Conservation (phyloP, 139 green algal species). For the Dunaliella primolecta region DNA sequence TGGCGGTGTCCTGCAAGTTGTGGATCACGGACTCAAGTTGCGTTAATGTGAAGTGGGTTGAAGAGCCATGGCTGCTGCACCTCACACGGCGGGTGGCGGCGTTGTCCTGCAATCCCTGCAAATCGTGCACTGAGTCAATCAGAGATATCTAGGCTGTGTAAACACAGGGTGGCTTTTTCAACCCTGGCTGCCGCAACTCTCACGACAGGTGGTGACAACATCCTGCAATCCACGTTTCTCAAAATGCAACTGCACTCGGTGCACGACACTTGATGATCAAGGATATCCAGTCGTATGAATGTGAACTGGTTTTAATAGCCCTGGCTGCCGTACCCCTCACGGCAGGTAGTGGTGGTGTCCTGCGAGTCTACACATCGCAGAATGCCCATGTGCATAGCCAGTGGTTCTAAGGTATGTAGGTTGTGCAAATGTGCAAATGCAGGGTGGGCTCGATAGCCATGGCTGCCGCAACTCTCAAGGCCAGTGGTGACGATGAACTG, state of each 20-base stretch:
- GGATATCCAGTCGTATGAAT: too few relatives aligned
- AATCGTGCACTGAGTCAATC: background rate
- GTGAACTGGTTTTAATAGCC: slow-evolving; percentile 69
- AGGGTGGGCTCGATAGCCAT: slow-evolving; percentile 62
- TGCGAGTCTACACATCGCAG: too few relatives aligned
- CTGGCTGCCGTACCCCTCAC: slow-evolving; percentile 52
- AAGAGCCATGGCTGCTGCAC: slow-evolving; percentile 71
- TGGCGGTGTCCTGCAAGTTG: slow-evolving; percentile 46
- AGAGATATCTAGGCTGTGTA: background rate
- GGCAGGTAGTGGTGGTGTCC: slow-evolving; percentile 30
- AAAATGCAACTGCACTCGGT: too few relatives aligned
- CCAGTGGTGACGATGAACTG: too few relatives aligned
- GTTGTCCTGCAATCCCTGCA: too few relatives aligned
- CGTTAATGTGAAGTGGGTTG: slow-evolving; percentile 49
- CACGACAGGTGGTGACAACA: slow-evolving; percentile 37
- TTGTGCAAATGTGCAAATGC: background rate
- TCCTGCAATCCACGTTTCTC: too few relatives aligned
- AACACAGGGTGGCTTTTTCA: slow-evolving; percentile 30
- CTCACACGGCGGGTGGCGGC: slow-evolving; percentile 38
- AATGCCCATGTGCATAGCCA: too few relatives aligned
- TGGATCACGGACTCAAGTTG: background rate
- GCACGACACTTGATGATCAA: background rate
- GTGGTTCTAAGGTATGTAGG: background rate
- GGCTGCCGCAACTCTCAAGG: slow-evolving; percentile 43
- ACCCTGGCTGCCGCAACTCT: slow-evolving; percentile 65